Base-by-base conservation (phyloP, 371 early-diverging fungal genomes). In the Capniomyces stellatus region DNA sequence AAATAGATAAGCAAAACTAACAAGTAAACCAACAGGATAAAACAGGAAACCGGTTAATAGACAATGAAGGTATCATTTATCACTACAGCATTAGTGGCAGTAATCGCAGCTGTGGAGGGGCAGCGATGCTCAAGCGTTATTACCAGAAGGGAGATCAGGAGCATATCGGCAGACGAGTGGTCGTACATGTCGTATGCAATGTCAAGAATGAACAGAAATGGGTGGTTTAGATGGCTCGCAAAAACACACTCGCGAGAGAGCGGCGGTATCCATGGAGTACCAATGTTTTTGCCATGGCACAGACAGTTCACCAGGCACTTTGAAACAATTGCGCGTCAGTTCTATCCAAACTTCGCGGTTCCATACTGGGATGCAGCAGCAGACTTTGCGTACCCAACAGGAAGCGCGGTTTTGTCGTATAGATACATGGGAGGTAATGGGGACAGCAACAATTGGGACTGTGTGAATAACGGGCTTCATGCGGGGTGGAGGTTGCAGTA, bases 301-400 rank as follows among this genome's bases (percentile, higher is more conserved):
- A 66, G 71, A 23, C 61, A 58, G 51, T 64, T 59, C 12, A 31
- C 63, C 48, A 44, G 51, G 2, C 63, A 66, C 43, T 64, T 64
- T 29, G 75, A 75, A 55, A 43, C 54, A 42, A 51, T 58, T 35
- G 59, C 65, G 22, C 62, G 60, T 47, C 52, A n/a, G n/a, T 62
- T 62, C 43, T 62, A 75, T 52, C 58, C 72, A 19, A 58, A 54
- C 52, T 66, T 73, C 54, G 46, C 50, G 3, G 49, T 75, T 1
- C 75, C 75, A 3, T 75, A 73, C 64, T 75, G 74, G 74, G 67
- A 72, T 19, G 52, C 56, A 0, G 53, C 64, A 12, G 42, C 46
- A 35, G 63, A 63, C 49, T 57, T 30, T 46, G 61, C 55, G 50
- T 56, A 44, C 25, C 63, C 61, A 2, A 55, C 51, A 1, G 29